Conservation (phyloP, 495 filamentous ascomycete species). For the Ramalina peruviana region DNA sequence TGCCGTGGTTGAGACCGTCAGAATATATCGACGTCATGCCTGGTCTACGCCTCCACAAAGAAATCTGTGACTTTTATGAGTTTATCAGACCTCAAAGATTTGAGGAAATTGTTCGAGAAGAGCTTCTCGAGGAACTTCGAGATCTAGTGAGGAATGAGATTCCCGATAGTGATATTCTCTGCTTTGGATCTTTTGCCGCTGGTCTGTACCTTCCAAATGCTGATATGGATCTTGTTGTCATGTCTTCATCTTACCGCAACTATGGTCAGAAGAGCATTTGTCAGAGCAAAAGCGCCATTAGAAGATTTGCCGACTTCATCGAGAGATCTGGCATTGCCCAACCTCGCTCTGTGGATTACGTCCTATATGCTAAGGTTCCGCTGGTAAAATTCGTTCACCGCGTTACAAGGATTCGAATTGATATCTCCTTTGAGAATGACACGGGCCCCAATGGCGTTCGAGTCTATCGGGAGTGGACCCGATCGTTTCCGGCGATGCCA, state of each 20-base stretch:
- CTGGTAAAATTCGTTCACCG: constrained; percentile 80
- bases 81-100: constrained; percentile 64
- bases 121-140: constrained; percentile 54
- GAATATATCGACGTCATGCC: constrained; percentile 12
- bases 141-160: constrained; percentile 35
- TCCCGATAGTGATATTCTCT: constrained; percentile 33
- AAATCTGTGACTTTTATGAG: constrained; percentile 74
- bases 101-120: constrained; percentile 58
- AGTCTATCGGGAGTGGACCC: constrained; percentile 68
- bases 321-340: constrained; percentile 32
- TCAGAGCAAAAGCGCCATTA: constrained; percentile 31
- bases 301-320: constrained; percentile 36
- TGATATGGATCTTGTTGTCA: constrained; percentile 86
- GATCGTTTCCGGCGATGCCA: constrained; percentile 67
- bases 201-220: constrained; percentile 81
- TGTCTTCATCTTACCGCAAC: constrained; percentile 46
- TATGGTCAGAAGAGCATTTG: constrained; percentile 29
- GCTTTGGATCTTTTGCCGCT: constrained; percentile 85
- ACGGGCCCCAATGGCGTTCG: constrained; percentile 63
- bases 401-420: constrained; percentile 60
- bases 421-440: constrained; percentile 87
- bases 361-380: constrained; percentile 69
- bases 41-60: constrained; percentile 56
- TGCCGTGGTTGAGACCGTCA: constrained; percentile 44
- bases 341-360: constrained; percentile 41